Conservation (phyloP, 2,329 filamentous ascomycete genomes). For the Zarea fungicola region DNA sequence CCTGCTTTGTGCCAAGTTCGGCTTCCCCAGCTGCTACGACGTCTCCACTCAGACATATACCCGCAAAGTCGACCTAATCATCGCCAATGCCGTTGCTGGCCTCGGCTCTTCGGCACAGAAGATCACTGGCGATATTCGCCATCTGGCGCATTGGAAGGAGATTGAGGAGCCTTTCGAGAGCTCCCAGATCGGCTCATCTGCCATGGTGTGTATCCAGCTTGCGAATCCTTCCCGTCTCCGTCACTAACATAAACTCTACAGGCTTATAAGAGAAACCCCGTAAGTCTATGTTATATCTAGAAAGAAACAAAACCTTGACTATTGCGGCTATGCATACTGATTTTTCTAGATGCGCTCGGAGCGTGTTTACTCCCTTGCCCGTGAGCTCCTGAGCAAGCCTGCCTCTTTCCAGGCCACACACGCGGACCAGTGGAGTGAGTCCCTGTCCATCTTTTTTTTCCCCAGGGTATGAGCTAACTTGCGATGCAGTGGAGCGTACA, state of each 20-base stretch:
- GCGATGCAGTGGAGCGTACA: constrained; percentile 61
- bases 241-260: too few relatives aligned
- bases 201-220: too few relatives aligned
- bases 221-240: too few relatives aligned
- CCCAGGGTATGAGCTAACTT: neutral
- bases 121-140: constrained; percentile 69
- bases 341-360: constrained; percentile 42
- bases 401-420: constrained; percentile 29
- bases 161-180: constrained; percentile 80
- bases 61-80: constrained; percentile 73
- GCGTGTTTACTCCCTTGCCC: constrained; percentile 40
- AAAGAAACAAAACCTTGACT: neutral
- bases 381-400: constrained; percentile 39
- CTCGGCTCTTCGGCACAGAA: constrained; percentile 70
- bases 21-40: constrained; percentile 45
- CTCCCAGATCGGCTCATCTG: constrained; percentile 65
- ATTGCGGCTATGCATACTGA: constrained; percentile 24
- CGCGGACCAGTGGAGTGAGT: constrained; percentile 24
- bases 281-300: too few relatives aligned
- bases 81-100: constrained; percentile 75
- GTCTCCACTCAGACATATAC: constrained; percentile 66
- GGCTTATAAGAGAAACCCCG: constrained; percentile 42
- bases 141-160: constrained; percentile 73
- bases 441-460: constrained; percentile 16
- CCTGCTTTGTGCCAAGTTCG: constrained; percentile 49